Evolutionary conservation across 1,284 basidiomycete genomes (phyloP).

Genomic region (Amylostereum chailletii): DNA sequence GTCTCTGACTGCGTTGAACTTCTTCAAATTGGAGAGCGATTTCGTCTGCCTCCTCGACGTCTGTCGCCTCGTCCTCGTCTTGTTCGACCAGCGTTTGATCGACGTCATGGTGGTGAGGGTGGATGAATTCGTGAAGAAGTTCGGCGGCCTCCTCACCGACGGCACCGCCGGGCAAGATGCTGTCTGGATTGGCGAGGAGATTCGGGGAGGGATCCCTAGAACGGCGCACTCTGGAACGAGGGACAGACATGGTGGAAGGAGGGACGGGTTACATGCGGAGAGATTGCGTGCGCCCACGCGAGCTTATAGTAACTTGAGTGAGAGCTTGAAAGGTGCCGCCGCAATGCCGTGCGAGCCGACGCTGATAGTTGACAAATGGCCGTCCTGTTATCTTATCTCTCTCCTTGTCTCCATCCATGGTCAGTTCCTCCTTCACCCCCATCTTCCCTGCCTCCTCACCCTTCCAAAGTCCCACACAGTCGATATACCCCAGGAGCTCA

Average conservation of each 20-base stretch:
- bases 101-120: conserved; percentile 27
- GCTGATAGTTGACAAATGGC: too few species aligned
- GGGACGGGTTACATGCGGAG: neutral
- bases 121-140: conserved; percentile 37
- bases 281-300: too few species aligned
- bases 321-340: too few species aligned
- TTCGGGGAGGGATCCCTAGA: conserved; percentile 8
- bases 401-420: conserved; percentile 14
- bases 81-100: conserved; percentile 28
- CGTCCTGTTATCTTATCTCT: neutral
- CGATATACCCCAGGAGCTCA: conserved; percentile 73
- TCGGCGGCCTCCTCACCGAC: conserved; percentile 38
- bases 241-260: conserved; percentile 1
- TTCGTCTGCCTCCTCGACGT: conserved; percentile 16
- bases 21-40: conserved; percentile 17
- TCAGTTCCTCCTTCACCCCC: conserved; percentile 8
- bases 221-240: conserved; percentile 15
- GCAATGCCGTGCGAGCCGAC: too few species aligned
- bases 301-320: too few species aligned
- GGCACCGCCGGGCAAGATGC: conserved; percentile 33
- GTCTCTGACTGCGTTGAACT: conserved; percentile 23
- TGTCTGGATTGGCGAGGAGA: conserved; percentile 26
- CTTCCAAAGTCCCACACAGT: conserved; percentile 58
- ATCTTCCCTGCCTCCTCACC: neutral
- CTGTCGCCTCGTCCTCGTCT: conserved; percentile 11